Evolutionary conservation across 2,329 filamentous ascomycete species (phyloP).

Genomic region (Paraconiothyrium sp.): DNA sequence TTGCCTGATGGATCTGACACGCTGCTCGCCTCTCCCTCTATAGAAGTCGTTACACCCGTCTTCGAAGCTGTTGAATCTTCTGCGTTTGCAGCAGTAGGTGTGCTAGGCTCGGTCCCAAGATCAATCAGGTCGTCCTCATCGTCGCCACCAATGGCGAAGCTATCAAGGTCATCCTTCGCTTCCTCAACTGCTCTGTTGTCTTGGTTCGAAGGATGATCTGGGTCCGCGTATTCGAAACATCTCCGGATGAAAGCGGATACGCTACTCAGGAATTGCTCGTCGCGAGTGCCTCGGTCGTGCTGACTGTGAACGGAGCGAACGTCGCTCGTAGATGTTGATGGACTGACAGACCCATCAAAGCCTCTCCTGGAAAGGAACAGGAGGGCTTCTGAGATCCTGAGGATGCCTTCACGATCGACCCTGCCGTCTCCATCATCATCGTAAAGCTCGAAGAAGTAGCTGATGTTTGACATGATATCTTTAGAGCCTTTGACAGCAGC

Average conservation of each 20-base stretch:
- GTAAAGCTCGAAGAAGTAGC: conserved; percentile 97
- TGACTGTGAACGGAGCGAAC: conserved; percentile 52
- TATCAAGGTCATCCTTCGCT: conserved; percentile 52
- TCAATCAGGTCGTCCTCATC: conserved; percentile 73
- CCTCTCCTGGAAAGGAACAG: conserved; percentile 91
- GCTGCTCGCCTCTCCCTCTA: conserved; percentile 32
- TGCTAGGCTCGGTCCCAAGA: conserved; percentile 56
- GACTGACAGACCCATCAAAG: conserved; percentile 76
- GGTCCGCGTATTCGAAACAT: conserved; percentile 98
- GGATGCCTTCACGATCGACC: conserved; percentile 93
- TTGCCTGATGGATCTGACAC: conserved; percentile 42
- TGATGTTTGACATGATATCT: conserved; percentile 98
- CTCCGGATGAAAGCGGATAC: conserved; percentile 95
- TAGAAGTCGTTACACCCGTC: conserved; percentile 27
- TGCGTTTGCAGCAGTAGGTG: conserved; percentile 39
- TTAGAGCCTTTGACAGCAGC: conserved; percentile 90
- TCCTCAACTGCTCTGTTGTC: conserved; percentile 45
- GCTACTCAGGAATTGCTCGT: conserved; percentile 89
- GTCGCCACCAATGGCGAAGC: conserved; percentile 78
- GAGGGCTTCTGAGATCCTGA: conserved; percentile 92
- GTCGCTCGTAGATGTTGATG: conserved; percentile 68
- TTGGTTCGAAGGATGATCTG: conserved; percentile 74
- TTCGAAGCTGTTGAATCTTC: conserved; percentile 28
- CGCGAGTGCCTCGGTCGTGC: conserved; percentile 64
- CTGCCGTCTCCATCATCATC: conserved; percentile 91